These are phyloP conservation scores for Aegilops tauschii DNA, from an alignment of 176 grass and related monocot species.

Conservation along the genomic window DNA sequence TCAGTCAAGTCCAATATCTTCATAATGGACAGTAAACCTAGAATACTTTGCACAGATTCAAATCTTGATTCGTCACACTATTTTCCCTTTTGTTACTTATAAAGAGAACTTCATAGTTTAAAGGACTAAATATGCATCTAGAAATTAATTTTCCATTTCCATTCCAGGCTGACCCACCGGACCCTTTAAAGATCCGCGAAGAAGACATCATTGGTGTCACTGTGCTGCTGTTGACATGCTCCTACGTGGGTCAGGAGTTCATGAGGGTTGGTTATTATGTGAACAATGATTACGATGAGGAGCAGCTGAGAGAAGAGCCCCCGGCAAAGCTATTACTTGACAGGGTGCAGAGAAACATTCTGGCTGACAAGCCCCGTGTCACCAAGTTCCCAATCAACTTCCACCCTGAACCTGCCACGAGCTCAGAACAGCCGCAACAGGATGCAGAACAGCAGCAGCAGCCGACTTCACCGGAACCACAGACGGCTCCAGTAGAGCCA, in stretches of 20 bases:
- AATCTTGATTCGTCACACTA: background rate
- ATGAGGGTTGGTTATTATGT: constrained; percentile 98
- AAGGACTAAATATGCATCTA: constrained; percentile 10
- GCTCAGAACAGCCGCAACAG: constrained; percentile 44
- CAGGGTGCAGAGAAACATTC: constrained; percentile 90
- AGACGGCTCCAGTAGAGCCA: background rate
- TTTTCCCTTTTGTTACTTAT: background rate
- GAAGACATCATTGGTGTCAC: constrained; percentile 98
- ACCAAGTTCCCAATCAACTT: constrained; percentile 99
- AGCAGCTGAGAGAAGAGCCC: constrained; percentile 91
- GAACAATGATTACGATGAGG: constrained; percentile 96
- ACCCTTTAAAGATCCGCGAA: constrained; percentile 88
- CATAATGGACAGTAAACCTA: background rate
- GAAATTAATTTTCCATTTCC: background rate
- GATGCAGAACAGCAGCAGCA: constrained; percentile 2
- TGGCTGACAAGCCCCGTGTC: constrained; percentile 92
- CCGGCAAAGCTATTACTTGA: constrained; percentile 72
- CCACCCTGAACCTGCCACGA: constrained; percentile 78
- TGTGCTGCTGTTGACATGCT: constrained; percentile 89
- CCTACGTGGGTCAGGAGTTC: constrained; percentile 96
- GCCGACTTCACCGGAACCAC: background rate
- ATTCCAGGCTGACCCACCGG: constrained; percentile 88
- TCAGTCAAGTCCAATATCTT: background rate
- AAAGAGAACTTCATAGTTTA: background rate
- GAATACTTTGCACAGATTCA: background rate